Evolutionary conservation across 495 filamentous ascomycete species (phyloP), one percentile per base, ranked within the genome.

Genomic region (Penicillium subrubescens): DNA sequence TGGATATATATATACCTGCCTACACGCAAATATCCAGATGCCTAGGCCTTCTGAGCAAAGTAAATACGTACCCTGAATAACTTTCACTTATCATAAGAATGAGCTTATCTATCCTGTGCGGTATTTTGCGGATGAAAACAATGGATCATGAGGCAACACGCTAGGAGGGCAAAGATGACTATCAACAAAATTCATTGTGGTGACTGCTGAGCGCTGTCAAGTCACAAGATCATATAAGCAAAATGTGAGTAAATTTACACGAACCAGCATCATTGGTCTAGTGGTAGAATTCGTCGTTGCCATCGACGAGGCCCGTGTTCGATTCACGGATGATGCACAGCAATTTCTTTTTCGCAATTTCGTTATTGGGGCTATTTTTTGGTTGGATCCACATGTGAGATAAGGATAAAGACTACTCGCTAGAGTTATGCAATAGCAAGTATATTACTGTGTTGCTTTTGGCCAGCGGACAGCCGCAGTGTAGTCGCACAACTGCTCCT

Each of bases 281-380:
- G 81, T 83, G 81, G 81, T 84, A 84, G 79, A 84, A 84, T 84
- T 83, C 81, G 73, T 84, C 81, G 81, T 83, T 84, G 81, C 81
- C 81, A 84, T 84, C 81, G 81, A 84, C 74, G 81, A 83, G 81
- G 79, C 81, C 80, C 81, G 81, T 79, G 82, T 84, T 83, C 82
- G 82, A 84, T 83, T 84, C 82, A 79, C 81, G 80, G 80, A 80
- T 81, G 78, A 82, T 81, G 81, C 81, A 82, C 15, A 34, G 31
- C 17, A 12, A 14, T 43, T 58, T 5, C 25, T 43, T 58, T 58
- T 58, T 58, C 44, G 21, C 5, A 44, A 1, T n/a, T 27, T 27
- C 14, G 0, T 19, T 4, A 34, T 54, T 6, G 23, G 7, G 3
- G 8, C 17, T 33, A 27, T 27, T 27, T 53, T 54, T 54, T 54